These are phyloP conservation scores for Rhodocollybia butyracea DNA, from an alignment of 768 basidiomycete genomes.

Conservation along the genomic window DNA sequence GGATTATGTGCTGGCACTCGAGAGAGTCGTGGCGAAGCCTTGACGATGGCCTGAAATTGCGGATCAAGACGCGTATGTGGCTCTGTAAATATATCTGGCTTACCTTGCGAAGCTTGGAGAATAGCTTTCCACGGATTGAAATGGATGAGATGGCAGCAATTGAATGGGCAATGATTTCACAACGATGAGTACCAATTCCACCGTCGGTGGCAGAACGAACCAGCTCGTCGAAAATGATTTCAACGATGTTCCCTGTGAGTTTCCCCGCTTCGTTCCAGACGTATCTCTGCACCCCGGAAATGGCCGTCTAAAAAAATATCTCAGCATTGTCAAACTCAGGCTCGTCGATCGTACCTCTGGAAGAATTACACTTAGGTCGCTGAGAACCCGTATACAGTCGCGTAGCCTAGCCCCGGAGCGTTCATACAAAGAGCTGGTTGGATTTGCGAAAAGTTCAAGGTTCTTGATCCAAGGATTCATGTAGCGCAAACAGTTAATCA, in stretches of 20 bases:
- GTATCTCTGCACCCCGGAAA: constrained; percentile 50
- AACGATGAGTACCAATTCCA: constrained; percentile 70
- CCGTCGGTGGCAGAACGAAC: constrained; percentile 82
- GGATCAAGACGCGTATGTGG: background rate
- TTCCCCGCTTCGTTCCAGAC: constrained; percentile 78
- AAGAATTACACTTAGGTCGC: constrained; percentile 71
- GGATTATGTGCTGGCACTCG: constrained; percentile 64
- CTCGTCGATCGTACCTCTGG: constrained; percentile 48
- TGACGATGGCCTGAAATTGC: constrained; percentile 58
- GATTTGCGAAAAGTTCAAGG: constrained; percentile 65
- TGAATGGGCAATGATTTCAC: constrained; percentile 73
- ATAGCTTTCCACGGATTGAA: constrained; percentile 72
- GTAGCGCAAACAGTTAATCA: constrained; percentile 72
- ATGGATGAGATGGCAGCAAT: constrained; percentile 70
- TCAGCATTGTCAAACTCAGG: background rate
- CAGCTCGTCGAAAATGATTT: constrained; percentile 76
- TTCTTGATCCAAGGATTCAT: constrained; percentile 90
- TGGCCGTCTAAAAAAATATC: constrained; percentile 5
- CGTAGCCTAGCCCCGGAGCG: constrained; percentile 72
- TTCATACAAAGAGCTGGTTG: constrained; percentile 65
- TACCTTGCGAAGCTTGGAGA: constrained; percentile 76
- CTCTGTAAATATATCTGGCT: background rate
- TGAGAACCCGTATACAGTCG: constrained; percentile 76
- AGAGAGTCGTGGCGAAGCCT: constrained; percentile 63
- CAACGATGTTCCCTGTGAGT: constrained; percentile 63